Evolutionary conservation across 495 filamentous ascomycete species (phyloP).

Genomic region (Penicillium angulare): DNA sequence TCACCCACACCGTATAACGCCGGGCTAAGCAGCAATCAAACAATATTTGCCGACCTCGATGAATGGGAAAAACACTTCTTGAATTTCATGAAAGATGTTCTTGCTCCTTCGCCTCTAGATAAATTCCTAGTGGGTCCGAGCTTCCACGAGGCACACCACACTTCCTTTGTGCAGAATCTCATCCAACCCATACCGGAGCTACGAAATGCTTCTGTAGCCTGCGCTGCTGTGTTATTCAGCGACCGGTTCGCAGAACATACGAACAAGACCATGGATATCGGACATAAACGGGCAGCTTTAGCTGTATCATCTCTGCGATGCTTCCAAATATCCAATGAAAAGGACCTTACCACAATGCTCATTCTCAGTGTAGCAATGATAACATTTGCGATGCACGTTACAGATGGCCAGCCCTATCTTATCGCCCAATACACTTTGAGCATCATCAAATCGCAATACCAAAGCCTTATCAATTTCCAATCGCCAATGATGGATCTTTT

Average conservation of each 20-base stretch:
- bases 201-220: constrained; percentile 16
- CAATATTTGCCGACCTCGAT: constrained; percentile 11
- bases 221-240: constrained; percentile 16
- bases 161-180: constrained; percentile 13
- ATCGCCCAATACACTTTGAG: constrained; percentile 17
- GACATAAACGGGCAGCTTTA: constrained; percentile 13
- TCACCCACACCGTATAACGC: background rate
- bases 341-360: constrained; percentile 11
- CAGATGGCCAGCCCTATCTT: constrained; percentile 14
- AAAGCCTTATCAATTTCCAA: background rate
- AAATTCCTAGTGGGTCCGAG: constrained; percentile 17
- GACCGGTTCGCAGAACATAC: constrained; percentile 8
- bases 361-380: constrained; percentile 17
- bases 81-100: constrained; percentile 17
- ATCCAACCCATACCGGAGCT: constrained; percentile 7
- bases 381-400: constrained; percentile 24
- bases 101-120: constrained; percentile 12
- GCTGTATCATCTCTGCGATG: constrained; percentile 17
- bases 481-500: constrained; percentile 11
- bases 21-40: constrained; percentile 10
- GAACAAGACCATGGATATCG: constrained; percentile 7
- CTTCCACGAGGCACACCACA: constrained; percentile 15
- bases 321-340: constrained; percentile 2
- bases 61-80: constrained; percentile 18
- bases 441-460: constrained; percentile 11